Conservation (phyloP, 2,329 filamentous ascomycete species). For the Exophiala sp. region DNA sequence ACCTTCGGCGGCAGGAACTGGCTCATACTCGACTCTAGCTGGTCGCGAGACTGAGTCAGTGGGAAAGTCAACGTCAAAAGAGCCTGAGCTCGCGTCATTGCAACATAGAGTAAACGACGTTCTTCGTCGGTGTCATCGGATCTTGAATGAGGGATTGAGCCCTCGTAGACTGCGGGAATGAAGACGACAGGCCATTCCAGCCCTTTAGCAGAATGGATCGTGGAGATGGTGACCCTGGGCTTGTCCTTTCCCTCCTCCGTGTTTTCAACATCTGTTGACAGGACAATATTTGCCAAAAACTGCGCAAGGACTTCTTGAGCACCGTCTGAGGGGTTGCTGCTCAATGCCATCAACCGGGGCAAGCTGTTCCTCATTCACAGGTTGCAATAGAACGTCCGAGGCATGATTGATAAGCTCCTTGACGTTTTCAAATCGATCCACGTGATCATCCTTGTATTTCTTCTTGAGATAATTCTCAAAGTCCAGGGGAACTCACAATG, state of each 20-base stretch:
- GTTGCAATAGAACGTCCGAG: constrained; percentile 56
- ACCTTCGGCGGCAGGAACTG: constrained; percentile 59
- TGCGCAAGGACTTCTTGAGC: constrained; percentile 62
- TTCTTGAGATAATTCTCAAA: constrained; percentile 69
- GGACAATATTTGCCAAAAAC: constrained; percentile 82
- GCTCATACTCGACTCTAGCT: constrained; percentile 61
- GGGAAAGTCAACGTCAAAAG: constrained; percentile 82
- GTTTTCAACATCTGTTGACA: constrained; percentile 72
- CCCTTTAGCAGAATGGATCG: constrained; percentile 92
- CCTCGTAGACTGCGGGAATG: constrained; percentile 80
- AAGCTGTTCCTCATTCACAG: constrained; percentile 47
- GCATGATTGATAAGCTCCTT: constrained; percentile 80
- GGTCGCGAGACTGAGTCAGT: constrained; percentile 55
- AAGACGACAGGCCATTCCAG: constrained; percentile 96
- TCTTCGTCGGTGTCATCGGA: constrained; percentile 85
- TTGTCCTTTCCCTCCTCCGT: constrained; percentile 50
- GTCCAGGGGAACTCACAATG: constrained; percentile 58
- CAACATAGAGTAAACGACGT: constrained; percentile 81
- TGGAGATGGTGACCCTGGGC: constrained; percentile 76
- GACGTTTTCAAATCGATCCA: constrained; percentile 79
- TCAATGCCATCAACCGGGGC: constrained; percentile 65
- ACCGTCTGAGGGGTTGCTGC: constrained; percentile 48
- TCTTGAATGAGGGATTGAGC: constrained; percentile 81
- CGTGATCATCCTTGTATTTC: constrained; percentile 66
- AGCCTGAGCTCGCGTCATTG: constrained; percentile 88